These are phyloP conservation scores for Rhodosporidiobolus sp. DNA, from an alignment of 768 basidiomycete species.

Conservation along the genomic window DNA sequence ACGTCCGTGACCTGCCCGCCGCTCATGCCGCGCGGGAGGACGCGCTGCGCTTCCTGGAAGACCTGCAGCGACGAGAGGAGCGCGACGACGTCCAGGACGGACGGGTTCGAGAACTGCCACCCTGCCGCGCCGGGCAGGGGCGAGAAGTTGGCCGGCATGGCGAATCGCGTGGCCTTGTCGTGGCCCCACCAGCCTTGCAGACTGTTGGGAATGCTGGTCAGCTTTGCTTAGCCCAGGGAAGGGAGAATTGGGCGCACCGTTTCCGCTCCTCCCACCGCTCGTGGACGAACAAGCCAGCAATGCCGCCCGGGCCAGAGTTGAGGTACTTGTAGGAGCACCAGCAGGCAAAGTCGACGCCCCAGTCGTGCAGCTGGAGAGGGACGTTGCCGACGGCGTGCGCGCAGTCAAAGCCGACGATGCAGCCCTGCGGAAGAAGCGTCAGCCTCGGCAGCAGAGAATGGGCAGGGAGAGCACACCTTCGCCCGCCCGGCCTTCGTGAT, in stretches of 20 bases:
- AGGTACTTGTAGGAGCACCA: constrained; percentile 99
- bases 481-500: constrained; percentile 81
- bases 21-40: background rate
- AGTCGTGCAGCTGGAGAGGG: constrained; percentile 79
- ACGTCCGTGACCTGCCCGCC: constrained; percentile 4
- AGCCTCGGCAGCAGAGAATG: background rate
- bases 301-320: constrained; percentile 94
- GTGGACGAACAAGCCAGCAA: constrained; percentile 88
- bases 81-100: constrained; percentile 70
- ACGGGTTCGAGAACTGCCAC: constrained; percentile 94
- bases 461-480: constrained; percentile 56
- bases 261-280: constrained; percentile 49
- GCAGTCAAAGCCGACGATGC: constrained; percentile 91
- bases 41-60: constrained; percentile 75
- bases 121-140: constrained; percentile 88
- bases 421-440: constrained; percentile 60
- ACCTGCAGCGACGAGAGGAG: constrained; percentile 78
- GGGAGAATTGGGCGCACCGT: background rate
- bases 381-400: constrained; percentile 96
- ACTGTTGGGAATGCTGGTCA: constrained; percentile 51
- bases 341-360: constrained; percentile 94
- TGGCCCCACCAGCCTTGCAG: constrained; percentile 99
- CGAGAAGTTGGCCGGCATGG: constrained; percentile 78
- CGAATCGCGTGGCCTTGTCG: constrained; percentile 76
- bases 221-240: background rate